These are phyloP conservation scores for Erodium maritimum DNA, from an alignment of 345 rosid species.

Conservation along the genomic window DNA sequence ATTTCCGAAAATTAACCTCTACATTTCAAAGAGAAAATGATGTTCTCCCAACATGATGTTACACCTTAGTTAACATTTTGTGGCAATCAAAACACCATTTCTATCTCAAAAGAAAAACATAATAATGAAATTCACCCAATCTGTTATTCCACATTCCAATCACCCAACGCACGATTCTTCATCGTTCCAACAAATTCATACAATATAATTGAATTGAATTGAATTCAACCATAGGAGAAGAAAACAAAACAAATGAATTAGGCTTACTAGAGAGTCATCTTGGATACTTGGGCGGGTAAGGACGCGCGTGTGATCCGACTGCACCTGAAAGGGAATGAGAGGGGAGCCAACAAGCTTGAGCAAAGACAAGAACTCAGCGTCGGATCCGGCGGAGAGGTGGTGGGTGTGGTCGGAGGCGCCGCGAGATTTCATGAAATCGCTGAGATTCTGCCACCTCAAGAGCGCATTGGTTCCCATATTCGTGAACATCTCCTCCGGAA, in stretches of 20 bases:
- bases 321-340: conserved; percentile 68
- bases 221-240: background rate
- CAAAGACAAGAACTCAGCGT: conserved; percentile 74
- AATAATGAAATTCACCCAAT: too few relatives aligned
- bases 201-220: background rate
- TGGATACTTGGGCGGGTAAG: conserved; percentile 32
- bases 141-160: too few relatives aligned
- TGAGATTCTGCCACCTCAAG: conserved; percentile 71
- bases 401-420: conserved; percentile 15
- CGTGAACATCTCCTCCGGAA: conserved; percentile 66
- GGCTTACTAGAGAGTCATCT: conserved; percentile 54
- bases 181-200: background rate
- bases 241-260: background rate
- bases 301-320: conserved; percentile 20
- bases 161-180: too few relatives aligned
- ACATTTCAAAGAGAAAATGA: too few relatives aligned
- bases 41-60: too few relatives aligned
- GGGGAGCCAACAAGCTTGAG: conserved; percentile 89
- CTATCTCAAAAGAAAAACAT: too few relatives aligned
- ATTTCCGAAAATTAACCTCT: too few relatives aligned
- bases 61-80: too few relatives aligned
- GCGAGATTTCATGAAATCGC: conserved; percentile 60
- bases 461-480: conserved; percentile 48
- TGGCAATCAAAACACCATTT: too few relatives aligned
- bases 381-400: conserved; percentile 61